Conservation (phyloP, 192 early-diverging fungal species). For the Linderina pennispora region DNA sequence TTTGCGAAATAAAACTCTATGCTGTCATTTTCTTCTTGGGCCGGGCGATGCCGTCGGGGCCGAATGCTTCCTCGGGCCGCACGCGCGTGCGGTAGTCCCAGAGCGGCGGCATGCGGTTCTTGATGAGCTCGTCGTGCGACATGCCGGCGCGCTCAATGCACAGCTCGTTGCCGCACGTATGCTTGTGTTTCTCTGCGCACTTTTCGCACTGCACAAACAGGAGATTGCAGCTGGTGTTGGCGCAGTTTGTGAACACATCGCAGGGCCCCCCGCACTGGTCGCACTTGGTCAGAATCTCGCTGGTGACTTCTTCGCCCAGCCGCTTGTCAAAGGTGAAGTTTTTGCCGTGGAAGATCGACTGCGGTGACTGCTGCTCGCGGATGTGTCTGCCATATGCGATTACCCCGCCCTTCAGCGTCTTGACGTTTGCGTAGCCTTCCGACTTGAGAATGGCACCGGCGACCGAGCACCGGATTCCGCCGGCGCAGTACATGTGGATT, state of each 20-base stretch:
- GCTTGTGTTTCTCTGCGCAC: conserved; percentile 41
- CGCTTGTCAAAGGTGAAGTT: conserved; percentile 83
- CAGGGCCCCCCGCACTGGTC: conserved; percentile 62
- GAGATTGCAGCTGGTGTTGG: conserved; percentile 64
- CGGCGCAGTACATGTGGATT: conserved; percentile 80
- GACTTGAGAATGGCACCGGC: conserved; percentile 71
- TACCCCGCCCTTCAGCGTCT: conserved; percentile 66
- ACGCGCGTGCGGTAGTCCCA: conserved; percentile 36
- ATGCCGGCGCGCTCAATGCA: conserved; percentile 32
- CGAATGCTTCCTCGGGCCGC: conserved; percentile 36
- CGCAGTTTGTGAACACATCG: conserved; percentile 64
- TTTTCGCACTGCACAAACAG: conserved; percentile 62
- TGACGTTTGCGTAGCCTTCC: conserved; percentile 58
- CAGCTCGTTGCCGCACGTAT: conserved; percentile 30
- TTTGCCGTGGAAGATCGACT: conserved; percentile 63
- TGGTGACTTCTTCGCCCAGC: conserved; percentile 58
- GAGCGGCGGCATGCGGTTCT: conserved; percentile 21
- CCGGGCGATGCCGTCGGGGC: conserved; percentile 20
- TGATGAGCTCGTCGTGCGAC: conserved; percentile 34
- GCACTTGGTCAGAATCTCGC: conserved; percentile 59
- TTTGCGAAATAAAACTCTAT: neutral
- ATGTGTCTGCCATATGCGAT: conserved; percentile 68
- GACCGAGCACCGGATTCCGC: conserved; percentile 75
- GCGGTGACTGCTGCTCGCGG: conserved; percentile 20
- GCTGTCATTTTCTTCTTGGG: neutral